Base-by-base conservation (phyloP, 2,329 filamentous ascomycete genomes). In the Clonostachys solani region DNA sequence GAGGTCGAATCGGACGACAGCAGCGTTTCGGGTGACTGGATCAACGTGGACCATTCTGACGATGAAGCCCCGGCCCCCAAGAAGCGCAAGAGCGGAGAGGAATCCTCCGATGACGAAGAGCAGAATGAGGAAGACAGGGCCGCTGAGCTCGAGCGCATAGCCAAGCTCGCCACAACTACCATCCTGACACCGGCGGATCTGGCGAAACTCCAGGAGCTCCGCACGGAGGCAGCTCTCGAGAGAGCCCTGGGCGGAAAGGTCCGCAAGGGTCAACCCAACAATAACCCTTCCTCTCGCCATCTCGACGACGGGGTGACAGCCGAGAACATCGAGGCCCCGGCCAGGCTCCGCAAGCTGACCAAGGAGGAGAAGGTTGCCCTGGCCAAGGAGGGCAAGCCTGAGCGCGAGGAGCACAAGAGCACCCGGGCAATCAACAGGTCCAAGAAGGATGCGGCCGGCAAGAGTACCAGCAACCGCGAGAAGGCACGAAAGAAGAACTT, bases 401-500 rank as follows among this genome's bases (percentile, higher is more conserved):
- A 84, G 41, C 82, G 86, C 33, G 76, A 82, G 44, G 84, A 94
- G 64, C 91, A 96, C 73, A 91, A 92, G 73, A 88, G 83, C 52
- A 94, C 89, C 46, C 84, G 89, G 53, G 91, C 91, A 15, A 84
- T 89, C 62, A 79, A 88, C 59, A 89, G 90, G 76, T 83, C 89
- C 64, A 89, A 92, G 77, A 95, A 95, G 80, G 83, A 86, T 59
- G 78, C 83, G 3, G 82, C 91, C 69, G 94, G 94, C 60, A 97
- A 97, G 83, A 95, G 89, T 64, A 92, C 90, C 36, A 97, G 92
- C 55, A 99, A 99, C 71, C 89, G 88, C 73, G 94, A 99, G 75
- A 99, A 99, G 81, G 83, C 88, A 40, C 78, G 92, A 56, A 90
- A 89, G 79, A 99, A 99, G 87, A 99, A 99, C 68, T 95, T 99